phyloP scores from a whole-genome alignment of 495 filamentous ascomycete species.

The Rostrohypoxylon terebratum region DNA sequence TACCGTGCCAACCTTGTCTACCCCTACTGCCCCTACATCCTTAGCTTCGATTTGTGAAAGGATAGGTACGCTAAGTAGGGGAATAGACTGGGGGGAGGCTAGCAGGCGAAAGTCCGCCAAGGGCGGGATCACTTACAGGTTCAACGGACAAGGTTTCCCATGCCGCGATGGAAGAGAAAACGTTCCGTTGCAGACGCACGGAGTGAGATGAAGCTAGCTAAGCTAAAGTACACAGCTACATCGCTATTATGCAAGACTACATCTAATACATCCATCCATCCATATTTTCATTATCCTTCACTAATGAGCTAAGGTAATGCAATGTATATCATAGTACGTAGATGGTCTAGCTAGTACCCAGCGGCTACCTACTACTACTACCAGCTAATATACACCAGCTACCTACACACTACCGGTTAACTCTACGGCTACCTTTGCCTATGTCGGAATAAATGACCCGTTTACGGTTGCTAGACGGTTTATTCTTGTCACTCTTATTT shows the following conservation, averaged over 20 bases:
- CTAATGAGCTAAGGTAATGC: slow-evolving; percentile 20
- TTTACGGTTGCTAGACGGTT: slow-evolving; percentile 37
- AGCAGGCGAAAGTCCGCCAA: slow-evolving; percentile 43
- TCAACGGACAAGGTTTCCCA: slow-evolving; percentile 39
- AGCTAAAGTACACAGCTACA: not conserved
- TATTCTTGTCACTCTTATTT: slow-evolving; percentile 15
- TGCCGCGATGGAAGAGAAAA: slow-evolving; percentile 46
- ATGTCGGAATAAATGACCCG: slow-evolving; percentile 19
- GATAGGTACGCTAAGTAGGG: slow-evolving; percentile 22
- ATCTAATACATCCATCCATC: no score
- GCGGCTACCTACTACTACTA: not conserved
- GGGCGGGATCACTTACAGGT: slow-evolving; percentile 47
- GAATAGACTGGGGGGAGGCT: slow-evolving; percentile 30
- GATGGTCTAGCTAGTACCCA: not conserved
- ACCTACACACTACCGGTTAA: not conserved
- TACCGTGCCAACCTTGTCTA: slow-evolving; percentile 29
- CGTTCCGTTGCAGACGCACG: slow-evolving; percentile 45
- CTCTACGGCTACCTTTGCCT: slow-evolving; percentile 17
- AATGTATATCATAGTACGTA: slow-evolving; percentile 2
- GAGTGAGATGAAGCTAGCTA: slow-evolving; percentile 40
- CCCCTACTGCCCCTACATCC: slow-evolving; percentile 36
- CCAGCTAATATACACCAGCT: no score
- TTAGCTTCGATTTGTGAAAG: slow-evolving; percentile 46
- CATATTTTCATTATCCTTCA: slow-evolving; percentile 38
- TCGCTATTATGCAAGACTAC: slow-evolving; percentile 33